These are phyloP conservation scores for Epichloe elymi DNA, from an alignment of 2,329 filamentous ascomycete species.

Conservation along the genomic window DNA sequence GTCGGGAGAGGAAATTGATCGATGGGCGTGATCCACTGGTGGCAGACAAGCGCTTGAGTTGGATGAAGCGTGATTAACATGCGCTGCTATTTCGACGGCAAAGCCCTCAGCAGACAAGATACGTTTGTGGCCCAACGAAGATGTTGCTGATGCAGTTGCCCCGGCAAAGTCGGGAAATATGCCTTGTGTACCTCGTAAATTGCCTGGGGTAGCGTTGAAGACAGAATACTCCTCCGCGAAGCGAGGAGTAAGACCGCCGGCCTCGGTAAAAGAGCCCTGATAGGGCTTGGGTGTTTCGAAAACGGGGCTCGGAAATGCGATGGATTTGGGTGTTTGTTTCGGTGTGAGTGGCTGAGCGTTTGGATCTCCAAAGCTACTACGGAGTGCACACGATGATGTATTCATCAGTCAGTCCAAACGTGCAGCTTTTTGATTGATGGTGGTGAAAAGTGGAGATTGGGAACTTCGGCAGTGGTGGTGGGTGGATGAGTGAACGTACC, in stretches of 20 bases:
- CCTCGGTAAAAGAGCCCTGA: constrained; percentile 33
- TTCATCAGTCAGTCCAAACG: constrained; percentile 19
- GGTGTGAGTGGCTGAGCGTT: constrained; percentile 48
- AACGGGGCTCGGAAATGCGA: constrained; percentile 38
- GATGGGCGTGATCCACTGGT: constrained; percentile 45
- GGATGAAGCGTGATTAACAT: constrained; percentile 48
- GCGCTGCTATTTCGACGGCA: constrained; percentile 40
- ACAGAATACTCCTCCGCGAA: constrained; percentile 54
- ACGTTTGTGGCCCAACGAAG: constrained; percentile 30
- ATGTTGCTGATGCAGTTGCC: constrained; percentile 21
- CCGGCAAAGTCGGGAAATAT: constrained; percentile 32
- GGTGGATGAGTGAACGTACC: constrained; percentile 24
- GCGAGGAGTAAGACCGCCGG: constrained; percentile 43
- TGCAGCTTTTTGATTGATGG: constrained; percentile 1
- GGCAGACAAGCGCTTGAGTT: constrained; percentile 40
- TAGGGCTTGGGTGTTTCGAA: constrained; percentile 43
- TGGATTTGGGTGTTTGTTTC: constrained; percentile 41
- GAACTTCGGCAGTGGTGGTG: constrained; percentile 4
- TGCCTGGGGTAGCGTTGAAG: constrained; percentile 50
- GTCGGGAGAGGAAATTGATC: constrained; percentile 44
- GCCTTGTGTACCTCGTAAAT: constrained; percentile 33
- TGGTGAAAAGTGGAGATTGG: constrained; percentile 8
- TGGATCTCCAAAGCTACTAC: constrained; percentile 47
- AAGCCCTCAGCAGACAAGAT: constrained; percentile 37
- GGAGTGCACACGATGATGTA: constrained; percentile 7